Conservation (phyloP, 768 basidiomycete genomes). For the Suillus sp. region DNA sequence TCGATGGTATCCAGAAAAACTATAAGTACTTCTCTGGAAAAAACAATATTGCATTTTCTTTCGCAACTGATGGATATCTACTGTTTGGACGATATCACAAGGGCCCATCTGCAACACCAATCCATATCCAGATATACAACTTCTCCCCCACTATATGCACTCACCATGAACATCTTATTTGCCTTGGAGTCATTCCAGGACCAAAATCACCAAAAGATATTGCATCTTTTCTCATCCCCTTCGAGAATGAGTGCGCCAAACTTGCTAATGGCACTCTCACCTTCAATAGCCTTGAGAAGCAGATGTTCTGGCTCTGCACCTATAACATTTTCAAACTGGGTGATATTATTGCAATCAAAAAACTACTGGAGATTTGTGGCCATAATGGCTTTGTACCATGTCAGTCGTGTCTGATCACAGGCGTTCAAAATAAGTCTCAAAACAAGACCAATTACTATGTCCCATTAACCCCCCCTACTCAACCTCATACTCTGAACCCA, state of each 20-base stretch:
- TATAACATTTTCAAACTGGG: slow-evolving; percentile 30
- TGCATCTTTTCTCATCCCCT: slow-evolving; percentile 37
- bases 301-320: slow-evolving; percentile 19
- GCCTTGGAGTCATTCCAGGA: slow-evolving; percentile 35
- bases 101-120: slow-evolving; percentile 2
- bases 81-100: slow-evolving; percentile 34
- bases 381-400: slow-evolving; percentile 39
- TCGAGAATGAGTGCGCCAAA: slow-evolving; percentile 18
- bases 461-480: slow-evolving; percentile 3
- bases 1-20: slow-evolving; percentile 26
- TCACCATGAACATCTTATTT: slow-evolving; percentile 26
- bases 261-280: slow-evolving; percentile 19
- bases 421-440: slow-evolving; percentile 15
- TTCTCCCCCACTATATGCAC: neutral
- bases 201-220: slow-evolving; percentile 35
- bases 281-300: slow-evolving; percentile 11
- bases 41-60: slow-evolving; percentile 44
- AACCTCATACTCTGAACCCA: slow-evolving; percentile 1
- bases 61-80: slow-evolving; percentile 46
- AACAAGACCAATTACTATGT: slow-evolving; percentile 12
- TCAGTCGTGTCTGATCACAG: slow-evolving; percentile 26
- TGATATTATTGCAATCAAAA: slow-evolving; percentile 38
- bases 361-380: slow-evolving; percentile 37
- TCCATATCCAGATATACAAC: slow-evolving; percentile 2
- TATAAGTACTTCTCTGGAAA: slow-evolving; percentile 39